Conservation (phyloP, 2,329 filamentous ascomycete species). For the Phaeoacremonium minimum region DNA sequence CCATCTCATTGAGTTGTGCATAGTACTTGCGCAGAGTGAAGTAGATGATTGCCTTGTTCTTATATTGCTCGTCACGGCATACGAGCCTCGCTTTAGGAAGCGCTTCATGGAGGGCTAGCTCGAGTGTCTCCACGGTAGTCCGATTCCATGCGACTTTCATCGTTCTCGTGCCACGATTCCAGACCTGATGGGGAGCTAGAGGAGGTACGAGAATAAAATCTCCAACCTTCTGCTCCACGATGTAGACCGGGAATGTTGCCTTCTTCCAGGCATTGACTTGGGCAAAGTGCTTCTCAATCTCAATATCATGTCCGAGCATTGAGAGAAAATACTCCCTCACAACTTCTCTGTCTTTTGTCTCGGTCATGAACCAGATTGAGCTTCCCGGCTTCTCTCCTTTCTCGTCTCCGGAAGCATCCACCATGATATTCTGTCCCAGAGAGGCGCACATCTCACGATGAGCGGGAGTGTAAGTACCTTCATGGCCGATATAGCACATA, state of each 20-base stretch:
- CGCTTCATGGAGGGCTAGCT: slow-evolving; percentile 80
- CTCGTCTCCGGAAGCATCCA: slow-evolving; percentile 73
- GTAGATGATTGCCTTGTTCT: slow-evolving; percentile 94
- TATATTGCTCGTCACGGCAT: slow-evolving; percentile 97
- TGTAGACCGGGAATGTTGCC: slow-evolving; percentile 86
- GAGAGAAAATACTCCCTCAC: slow-evolving; percentile 94
- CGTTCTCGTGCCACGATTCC: slow-evolving; percentile 93
- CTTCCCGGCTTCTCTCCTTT: slow-evolving; percentile 79
- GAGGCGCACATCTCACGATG: slow-evolving; percentile 98
- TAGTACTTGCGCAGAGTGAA: slow-evolving; percentile 80
- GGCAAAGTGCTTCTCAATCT: slow-evolving; percentile 95
- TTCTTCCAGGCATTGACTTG: slow-evolving; percentile 94
- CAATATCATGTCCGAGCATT: slow-evolving; percentile 90
- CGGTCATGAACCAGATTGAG: slow-evolving; percentile 98
- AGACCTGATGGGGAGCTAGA: slow-evolving; percentile 92
- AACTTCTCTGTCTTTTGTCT: slow-evolving; percentile 83
- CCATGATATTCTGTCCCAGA: slow-evolving; percentile 96
- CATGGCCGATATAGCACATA: slow-evolving; percentile 97
- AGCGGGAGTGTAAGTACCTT: slow-evolving; percentile 92
- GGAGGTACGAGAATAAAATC: slow-evolving; percentile 94
- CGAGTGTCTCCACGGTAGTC: slow-evolving; percentile 85
- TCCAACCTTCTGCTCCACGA: slow-evolving; percentile 85
- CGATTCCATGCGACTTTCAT: slow-evolving; percentile 99
- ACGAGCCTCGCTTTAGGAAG: slow-evolving; percentile 85
- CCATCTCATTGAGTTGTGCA: slow-evolving; percentile 48